Percentiles rank a stretch among this genome's conserved stretches.
Conservation (phyloP, 2,329 filamentous ascomycete genomes). For the Colletotrichum caudatum region DNA sequence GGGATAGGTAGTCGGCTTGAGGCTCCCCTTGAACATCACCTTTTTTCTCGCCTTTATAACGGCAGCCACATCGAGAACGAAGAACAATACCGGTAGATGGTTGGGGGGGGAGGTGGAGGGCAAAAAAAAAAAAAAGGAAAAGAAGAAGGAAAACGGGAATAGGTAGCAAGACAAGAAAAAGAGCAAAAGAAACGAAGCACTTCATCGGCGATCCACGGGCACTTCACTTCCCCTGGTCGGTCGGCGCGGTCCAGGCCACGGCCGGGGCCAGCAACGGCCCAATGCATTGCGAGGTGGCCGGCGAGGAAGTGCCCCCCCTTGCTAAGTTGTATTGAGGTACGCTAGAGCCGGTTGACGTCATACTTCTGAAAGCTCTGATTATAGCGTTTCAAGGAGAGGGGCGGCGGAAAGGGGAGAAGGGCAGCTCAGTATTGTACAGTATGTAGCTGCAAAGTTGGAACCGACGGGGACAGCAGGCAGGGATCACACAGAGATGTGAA, state of each 20-base stretch:
- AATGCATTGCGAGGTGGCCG: slow-evolving; percentile 35
- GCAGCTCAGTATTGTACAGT: background rate
- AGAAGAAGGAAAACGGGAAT: no score
- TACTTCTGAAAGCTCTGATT: slow-evolving; percentile 41
- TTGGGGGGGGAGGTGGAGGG: background rate
- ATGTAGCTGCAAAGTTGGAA: background rate
- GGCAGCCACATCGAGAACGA: slow-evolving; percentile 8
- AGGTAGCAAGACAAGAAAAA: background rate
- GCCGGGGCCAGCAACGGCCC: slow-evolving; percentile 14
- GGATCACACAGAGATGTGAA: background rate
- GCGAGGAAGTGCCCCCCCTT: slow-evolving; percentile 25
- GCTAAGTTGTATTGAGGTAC: slow-evolving; percentile 36
- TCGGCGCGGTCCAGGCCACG: slow-evolving; percentile 36
- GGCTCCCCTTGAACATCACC: background rate
- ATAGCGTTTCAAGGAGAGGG: slow-evolving; percentile 42
- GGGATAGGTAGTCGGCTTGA: background rate
- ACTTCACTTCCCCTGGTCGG: slow-evolving; percentile 26
- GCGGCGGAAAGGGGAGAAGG: slow-evolving; percentile 30
- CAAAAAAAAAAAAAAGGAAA: background rate
- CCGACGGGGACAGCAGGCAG: background rate
- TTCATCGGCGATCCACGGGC: slow-evolving; percentile 38
- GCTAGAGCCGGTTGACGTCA: slow-evolving; percentile 42
- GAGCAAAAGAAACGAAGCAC: slow-evolving; percentile 2
- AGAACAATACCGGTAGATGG: no score
- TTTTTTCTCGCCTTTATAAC: background rate